These are phyloP conservation scores for Aspergillus spinulosporus DNA, from an alignment of 2,329 filamentous ascomycete genomes.

Conservation along the genomic window DNA sequence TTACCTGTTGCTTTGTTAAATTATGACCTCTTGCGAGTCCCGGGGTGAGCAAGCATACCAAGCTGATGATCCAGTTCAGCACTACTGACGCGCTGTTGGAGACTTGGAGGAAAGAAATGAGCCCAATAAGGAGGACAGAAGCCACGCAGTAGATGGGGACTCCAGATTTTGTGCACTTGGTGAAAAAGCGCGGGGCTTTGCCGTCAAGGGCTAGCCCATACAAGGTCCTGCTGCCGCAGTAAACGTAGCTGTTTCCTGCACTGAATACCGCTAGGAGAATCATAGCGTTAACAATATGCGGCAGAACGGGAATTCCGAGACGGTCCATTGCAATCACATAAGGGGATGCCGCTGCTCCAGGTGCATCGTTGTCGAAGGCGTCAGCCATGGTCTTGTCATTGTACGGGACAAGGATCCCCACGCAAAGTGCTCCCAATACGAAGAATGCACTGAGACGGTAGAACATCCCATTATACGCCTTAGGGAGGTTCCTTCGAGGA, in stretches of 20 bases:
- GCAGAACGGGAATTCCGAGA: slow-evolving; percentile 2
- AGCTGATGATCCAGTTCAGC: slow-evolving; percentile 15
- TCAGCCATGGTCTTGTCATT: slow-evolving; percentile 62
- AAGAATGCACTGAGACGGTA: slow-evolving; percentile 76
- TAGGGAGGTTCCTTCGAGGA: slow-evolving; percentile 67
- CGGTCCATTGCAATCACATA: slow-evolving; percentile 3
- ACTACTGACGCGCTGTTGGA: background rate
- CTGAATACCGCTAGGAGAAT: slow-evolving; percentile 6
- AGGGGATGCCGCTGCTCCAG: slow-evolving; percentile 62
- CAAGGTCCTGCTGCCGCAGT: background rate
- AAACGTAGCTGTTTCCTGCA: background rate
- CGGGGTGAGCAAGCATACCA: slow-evolving; percentile 34
- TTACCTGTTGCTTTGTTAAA: slow-evolving; percentile 41
- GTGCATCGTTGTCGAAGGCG: slow-evolving; percentile 59
- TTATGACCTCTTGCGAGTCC: background rate
- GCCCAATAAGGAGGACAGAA: background rate
- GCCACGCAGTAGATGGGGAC: slow-evolving; percentile 3
- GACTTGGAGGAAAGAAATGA: slow-evolving; percentile 2
- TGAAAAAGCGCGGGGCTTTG: background rate
- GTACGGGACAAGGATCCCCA: slow-evolving; percentile 71
- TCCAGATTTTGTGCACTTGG: background rate
- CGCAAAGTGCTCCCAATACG: slow-evolving; percentile 69
- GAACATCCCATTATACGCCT: slow-evolving; percentile 76
- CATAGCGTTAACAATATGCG: slow-evolving; percentile 1
- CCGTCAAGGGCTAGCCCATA: background rate